Percentiles rank a stretch among this genome's conserved stretches.
Conservation (phyloP, 768 basidiomycete species). For the Galerina sulciceps region DNA sequence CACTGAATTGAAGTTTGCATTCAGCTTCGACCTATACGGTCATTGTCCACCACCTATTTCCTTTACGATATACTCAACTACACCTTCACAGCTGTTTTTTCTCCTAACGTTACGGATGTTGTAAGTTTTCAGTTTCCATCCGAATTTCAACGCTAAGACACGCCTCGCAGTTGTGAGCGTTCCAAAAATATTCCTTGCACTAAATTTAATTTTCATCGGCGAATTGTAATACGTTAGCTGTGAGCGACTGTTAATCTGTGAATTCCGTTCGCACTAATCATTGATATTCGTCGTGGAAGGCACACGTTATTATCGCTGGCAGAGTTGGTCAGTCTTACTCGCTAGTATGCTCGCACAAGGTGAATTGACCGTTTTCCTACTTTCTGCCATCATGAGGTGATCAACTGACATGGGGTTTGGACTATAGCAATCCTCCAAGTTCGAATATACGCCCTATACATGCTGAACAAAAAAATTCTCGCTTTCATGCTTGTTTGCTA, state of each 20-base stretch:
- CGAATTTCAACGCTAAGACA: not conserved
- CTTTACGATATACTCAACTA: no score
- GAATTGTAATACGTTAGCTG: not conserved
- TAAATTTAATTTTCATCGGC: not conserved
- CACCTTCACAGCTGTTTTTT: not conserved
- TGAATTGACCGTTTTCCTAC: no score
- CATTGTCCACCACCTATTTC: no score
- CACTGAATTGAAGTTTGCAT: no score
- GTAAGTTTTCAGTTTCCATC: not conserved
- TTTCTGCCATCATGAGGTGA: not conserved
- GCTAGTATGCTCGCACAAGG: not conserved
- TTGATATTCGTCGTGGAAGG: not conserved
- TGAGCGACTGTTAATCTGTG: not conserved
- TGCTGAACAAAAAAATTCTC: not conserved
- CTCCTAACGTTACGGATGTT: not conserved
- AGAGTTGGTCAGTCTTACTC: not conserved
- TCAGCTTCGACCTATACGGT: no score
- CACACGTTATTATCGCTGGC: constrained; percentile 1
- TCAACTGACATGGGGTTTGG: not conserved
- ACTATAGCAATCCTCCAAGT: not conserved
- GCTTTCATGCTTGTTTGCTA: not conserved
- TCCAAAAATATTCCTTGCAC: not conserved
- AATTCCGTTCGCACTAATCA: not conserved
- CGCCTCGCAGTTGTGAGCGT: not conserved
- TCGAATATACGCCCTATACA: constrained; percentile 6